Conservation (phyloP, 2,329 filamentous ascomycete species). For the Paecilomyces fulvus region DNA sequence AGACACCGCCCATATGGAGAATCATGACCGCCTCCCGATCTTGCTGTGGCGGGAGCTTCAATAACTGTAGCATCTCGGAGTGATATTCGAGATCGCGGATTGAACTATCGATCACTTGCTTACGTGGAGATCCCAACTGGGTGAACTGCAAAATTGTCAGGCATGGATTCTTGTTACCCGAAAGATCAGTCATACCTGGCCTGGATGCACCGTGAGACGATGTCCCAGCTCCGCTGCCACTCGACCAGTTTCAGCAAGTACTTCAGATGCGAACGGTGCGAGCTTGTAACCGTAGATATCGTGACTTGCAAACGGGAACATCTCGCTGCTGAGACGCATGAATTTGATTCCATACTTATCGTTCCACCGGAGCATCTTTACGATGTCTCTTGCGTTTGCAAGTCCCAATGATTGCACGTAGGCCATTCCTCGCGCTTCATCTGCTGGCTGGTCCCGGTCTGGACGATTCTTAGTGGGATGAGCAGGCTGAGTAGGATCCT, state of each 20-base stretch:
- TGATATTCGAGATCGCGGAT: conserved; percentile 82
- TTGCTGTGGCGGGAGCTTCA: conserved; percentile 68
- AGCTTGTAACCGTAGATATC: conserved; percentile 78
- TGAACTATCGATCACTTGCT: conserved; percentile 66
- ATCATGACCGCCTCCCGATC: conserved; percentile 90
- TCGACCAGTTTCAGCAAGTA: conserved; percentile 65
- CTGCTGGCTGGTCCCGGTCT: conserved; percentile 61
- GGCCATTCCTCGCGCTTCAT: conserved; percentile 56
- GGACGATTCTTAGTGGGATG: conserved; percentile 81
- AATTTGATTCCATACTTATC: conserved; percentile 87
- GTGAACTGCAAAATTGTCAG: conserved; percentile 54
- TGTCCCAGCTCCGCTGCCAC: conserved; percentile 73
- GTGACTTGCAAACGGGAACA: conserved; percentile 95
- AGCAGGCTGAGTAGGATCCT: conserved; percentile 65
- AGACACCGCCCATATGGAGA: conserved; percentile 83
- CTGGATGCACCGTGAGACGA: conserved; percentile 81
- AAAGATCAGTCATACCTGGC: conserved; percentile 45
- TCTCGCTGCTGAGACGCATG: conserved; percentile 84
- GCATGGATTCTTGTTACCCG: background rate
- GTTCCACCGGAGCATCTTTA: conserved; percentile 87
- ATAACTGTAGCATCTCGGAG: conserved; percentile 69
- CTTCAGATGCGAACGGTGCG: conserved; percentile 71
- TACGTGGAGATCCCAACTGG: conserved; percentile 75
- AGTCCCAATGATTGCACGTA: conserved; percentile 72
- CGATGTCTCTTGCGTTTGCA: conserved; percentile 72